Conservation (phyloP, 1,139 yeast species). For the Kodamaea plutei region DNA sequence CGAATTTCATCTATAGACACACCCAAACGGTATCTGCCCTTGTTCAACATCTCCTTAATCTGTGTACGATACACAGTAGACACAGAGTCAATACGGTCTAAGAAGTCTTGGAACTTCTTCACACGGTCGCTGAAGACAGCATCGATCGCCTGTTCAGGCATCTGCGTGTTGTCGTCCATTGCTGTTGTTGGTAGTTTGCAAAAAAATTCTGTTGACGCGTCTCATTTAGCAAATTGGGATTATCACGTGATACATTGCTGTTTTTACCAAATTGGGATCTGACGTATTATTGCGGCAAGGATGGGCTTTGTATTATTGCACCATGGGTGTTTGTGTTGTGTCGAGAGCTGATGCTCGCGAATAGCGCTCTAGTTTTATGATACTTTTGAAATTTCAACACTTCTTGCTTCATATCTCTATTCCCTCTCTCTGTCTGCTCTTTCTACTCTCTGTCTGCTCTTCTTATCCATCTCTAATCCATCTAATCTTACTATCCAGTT, state of each 20-base stretch:
- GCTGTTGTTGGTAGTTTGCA: conserved; percentile 1
- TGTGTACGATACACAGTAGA: conserved; percentile 61
- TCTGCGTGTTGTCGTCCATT: conserved; percentile 19
- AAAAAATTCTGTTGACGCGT: conserved; percentile 6
- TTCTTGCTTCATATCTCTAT: no score
- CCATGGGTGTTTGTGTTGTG: no score
- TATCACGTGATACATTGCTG: neutral
- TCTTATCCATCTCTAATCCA: no score
- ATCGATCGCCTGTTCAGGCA: conserved; percentile 36
- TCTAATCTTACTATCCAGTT: no score
- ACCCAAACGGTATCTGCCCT: conserved; percentile 61
- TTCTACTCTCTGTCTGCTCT: no score
- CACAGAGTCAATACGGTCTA: conserved; percentile 51
- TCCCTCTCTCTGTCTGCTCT: no score
- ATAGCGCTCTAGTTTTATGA: no score
- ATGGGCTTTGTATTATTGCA: no score
- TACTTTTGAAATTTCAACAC: no score
- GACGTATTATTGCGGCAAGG: no score
- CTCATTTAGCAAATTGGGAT: conserved; percentile 3
- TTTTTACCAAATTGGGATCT: conserved; percentile 23
- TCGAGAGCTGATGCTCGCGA: no score
- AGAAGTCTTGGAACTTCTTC: conserved; percentile 83
- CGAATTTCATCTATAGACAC: conserved; percentile 85
- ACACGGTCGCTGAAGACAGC: conserved; percentile 74
- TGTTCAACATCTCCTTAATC: conserved; percentile 67